phyloP scores from a whole-genome alignment of 768 basidiomycete genomes.

The Leccinum boreale region DNA sequence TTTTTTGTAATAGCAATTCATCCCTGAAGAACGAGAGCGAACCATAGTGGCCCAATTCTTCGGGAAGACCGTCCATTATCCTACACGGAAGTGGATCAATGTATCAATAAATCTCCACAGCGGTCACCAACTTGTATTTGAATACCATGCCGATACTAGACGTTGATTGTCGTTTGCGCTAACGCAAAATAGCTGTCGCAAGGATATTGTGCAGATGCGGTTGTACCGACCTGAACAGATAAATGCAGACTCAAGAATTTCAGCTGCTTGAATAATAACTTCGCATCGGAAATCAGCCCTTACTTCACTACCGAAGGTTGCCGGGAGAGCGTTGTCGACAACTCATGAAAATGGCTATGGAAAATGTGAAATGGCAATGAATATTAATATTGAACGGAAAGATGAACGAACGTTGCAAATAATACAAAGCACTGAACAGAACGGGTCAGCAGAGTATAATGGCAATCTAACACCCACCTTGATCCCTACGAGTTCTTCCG shows the following conservation, averaged over 20 bases:
- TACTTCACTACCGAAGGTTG: constrained; percentile 83
- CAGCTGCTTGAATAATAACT: background rate
- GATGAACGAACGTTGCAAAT: constrained; percentile 73
- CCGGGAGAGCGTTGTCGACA: constrained; percentile 69
- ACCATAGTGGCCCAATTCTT: constrained; percentile 75
- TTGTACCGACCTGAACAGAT: constrained; percentile 60
- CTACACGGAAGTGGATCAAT: constrained; percentile 34
- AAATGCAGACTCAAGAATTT: constrained; percentile 63
- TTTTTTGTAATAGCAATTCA: background rate
- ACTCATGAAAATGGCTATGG: constrained; percentile 73
- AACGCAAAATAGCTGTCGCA: background rate
- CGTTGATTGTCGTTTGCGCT: constrained; percentile 54
- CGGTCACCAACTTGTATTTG: constrained; percentile 62
- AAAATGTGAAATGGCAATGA: constrained; percentile 1
- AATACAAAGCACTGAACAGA: constrained; percentile 70
- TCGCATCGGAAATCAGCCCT: constrained; percentile 19
- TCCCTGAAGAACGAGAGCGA: constrained; percentile 6
- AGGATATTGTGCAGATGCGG: background rate
- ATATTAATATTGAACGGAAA: background rate
- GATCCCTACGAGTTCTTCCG: constrained; percentile 65
- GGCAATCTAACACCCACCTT: constrained; percentile 47
- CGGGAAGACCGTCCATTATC: constrained; percentile 68
- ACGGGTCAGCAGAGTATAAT: background rate
- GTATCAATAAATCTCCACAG: background rate
- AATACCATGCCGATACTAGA: constrained; percentile 68